Base-by-base conservation (phyloP, 2,329 filamentous ascomycete genomes). In the Chrysoporthe deuterocubensis region DNA sequence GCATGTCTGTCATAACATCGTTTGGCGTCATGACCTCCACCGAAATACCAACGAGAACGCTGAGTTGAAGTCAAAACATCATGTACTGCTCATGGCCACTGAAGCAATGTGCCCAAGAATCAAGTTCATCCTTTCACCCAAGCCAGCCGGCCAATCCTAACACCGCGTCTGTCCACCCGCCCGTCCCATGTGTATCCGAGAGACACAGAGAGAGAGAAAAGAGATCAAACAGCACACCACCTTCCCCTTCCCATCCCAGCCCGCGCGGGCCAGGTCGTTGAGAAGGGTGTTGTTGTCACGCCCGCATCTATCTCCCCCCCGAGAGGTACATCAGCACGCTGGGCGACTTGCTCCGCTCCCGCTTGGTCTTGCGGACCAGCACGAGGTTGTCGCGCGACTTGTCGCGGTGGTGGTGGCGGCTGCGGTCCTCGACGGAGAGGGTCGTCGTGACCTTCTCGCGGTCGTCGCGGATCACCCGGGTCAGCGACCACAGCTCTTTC, bases 401-500 rank as follows among this genome's bases (percentile, higher is more conserved):
- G 67, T 70, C 72, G 69, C 72, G 74, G 71, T 80, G 78, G 71
- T 81, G 82, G 34, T 80, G 79, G 67, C 78, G 70, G 48, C 76
- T 75, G 71, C 76, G 76, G 70, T 79, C 84, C 69, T 86, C 83
- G 61, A 87, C 79, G 65, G 78, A 74, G 67, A 84, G 76, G 18
- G 84, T 78, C 54, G 82, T 76, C 73, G 81, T 83, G 50, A 77
- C 66, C 34, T 67, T 74, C 58, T 75, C 76, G 7, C 83, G 81
- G 75, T 82, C 83, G 74, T 89, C 85, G n/a, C 89, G 88, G 70
- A 92, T 76, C 56, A 84, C 80, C 70, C 84, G 84, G 3, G 91
- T 93, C 78, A 94, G 90, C 56, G 87, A 85, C 85, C 92, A 94
- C 61, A 93, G 84, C 67, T 88, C 81, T 68, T 92, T 86, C 74